Evolutionary conservation across 1,139 yeast species (phyloP), one percentile per base, ranked within the genome.

Genomic region (Kodamaea fungicola): DNA sequence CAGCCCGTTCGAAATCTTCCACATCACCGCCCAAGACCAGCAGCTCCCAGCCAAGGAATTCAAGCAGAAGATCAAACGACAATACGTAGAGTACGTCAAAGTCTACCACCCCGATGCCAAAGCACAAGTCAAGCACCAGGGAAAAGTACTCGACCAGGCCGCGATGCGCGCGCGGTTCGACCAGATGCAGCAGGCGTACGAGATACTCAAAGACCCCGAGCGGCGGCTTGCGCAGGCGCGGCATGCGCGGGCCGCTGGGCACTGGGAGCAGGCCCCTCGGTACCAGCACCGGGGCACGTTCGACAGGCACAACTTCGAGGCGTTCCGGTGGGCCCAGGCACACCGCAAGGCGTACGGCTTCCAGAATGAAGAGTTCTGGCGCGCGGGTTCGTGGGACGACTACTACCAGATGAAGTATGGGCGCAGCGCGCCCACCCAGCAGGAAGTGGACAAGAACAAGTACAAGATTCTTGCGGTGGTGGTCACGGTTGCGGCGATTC

Each of bases 101-200:
- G 55, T 80, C 6, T 90, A 92, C 53, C 97, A 92, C 52, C 97
- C 98, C 0, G 98, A 92, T 61, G 62, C 82, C 2, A 45, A 54
- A 9, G 44, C 59, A 10, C 53, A 47, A 5, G 51, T 62, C 4
- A 52, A 66, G 19, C 53, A 53, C 33, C 55, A 58, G 12, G 57
- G 66, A 2, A 52, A 56, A 9, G 50, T 54, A 2, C 49, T 60
- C n/a, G 58, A 71, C 0, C 47, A 48, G 1, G 67, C 64, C 3
- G 62, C 63, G 37, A 80, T 79, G 46, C 57, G 77, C 28, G 72
- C 67, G 10, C 62, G 96, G 40, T 90, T 88, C 58, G 86, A 84
- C 51, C 65, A 73, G 44, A 62, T 89, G 5, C 80, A 83, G 28
- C 75, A 78, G 22, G 96, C 96, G 0, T 90, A 92, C 55, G 78